Evolutionary conservation across 805 yeast species (phyloP), one percentile per base, ranked within the genome.

Genomic region (Cyberlindnera euphorbiiphila): DNA sequence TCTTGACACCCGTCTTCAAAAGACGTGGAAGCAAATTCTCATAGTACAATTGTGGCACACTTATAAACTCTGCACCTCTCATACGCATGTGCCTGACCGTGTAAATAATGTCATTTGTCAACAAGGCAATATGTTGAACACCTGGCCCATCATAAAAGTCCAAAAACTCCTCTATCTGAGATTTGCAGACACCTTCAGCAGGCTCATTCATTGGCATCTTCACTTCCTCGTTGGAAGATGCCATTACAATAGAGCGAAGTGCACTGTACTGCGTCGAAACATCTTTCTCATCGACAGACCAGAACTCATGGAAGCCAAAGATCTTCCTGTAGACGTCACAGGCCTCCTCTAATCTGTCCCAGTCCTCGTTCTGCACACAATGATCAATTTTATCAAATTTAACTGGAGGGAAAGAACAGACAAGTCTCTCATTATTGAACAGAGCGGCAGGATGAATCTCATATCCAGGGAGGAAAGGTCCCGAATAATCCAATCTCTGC

Each of bases 161-260:
- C 45, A 81, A 60, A 54, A 81, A 86, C 59, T 86, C 96, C 59
- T 85, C 94, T 42, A 86, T 81, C 54, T 86, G 95, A 4, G 89
- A 78, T 53, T 68, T 75, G 54, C 72, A 71, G 28, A 64, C 56
- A 1, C 89, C 86, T 33, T 65, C 56, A 0, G 87, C 91, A 0
- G 96, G 95, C 58, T 86, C 94, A 59, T 85, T 86, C 34, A 86
- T 73, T 12, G 95, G 95, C 77, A 86, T 78, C 57, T 84, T 83
- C 46, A 85, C 72, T 26, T 52, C 58, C 12, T 81, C 85, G 47
- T 78, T 74, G 11, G 68, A 62, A 7, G 84, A 76, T 0, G 89
- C 75, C 88, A 86, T 81, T 11, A 86, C 95, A 17, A 78, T 73
- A 10, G 94, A 81, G 37, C 74, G 68, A 39, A 85, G 69, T 0